Conservation (phyloP, 2,329 filamentous ascomycete species). For the Botrytis fragariae region DNA sequence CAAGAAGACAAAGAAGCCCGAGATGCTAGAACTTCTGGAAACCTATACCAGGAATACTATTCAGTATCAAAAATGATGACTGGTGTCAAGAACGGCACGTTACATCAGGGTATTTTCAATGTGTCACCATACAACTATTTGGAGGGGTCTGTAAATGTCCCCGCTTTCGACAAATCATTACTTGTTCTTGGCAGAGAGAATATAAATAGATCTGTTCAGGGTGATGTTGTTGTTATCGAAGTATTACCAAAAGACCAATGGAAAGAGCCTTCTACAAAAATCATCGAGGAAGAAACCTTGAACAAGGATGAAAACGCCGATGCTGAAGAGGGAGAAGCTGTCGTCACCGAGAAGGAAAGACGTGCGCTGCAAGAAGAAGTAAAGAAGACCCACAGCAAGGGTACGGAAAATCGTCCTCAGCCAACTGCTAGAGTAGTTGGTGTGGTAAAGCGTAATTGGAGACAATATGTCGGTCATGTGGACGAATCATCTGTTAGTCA, state of each 20-base stretch:
- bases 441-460: slow-evolving; percentile 92
- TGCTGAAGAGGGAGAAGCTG: slow-evolving; percentile 67
- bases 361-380: slow-evolving; percentile 89
- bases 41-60: slow-evolving; percentile 85
- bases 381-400: slow-evolving; percentile 76
- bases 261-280: slow-evolving; percentile 93
- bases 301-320: slow-evolving; percentile 95
- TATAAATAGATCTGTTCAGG: slow-evolving; percentile 90
- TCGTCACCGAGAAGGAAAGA: slow-evolving; percentile 87
- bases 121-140: slow-evolving; percentile 98
- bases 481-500: slow-evolving; percentile 81
- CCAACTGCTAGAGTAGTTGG: slow-evolving; percentile 92
- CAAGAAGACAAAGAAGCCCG: slow-evolving; percentile 65
- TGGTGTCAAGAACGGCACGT: slow-evolving; percentile 78
- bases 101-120: slow-evolving; percentile 95
- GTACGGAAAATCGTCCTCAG: slow-evolving; percentile 73
- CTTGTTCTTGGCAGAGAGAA: slow-evolving; percentile 90
- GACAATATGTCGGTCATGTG: slow-evolving; percentile 95
- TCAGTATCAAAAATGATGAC: slow-evolving; percentile 92
- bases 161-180: slow-evolving; percentile 84
- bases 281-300: slow-evolving; percentile 88
- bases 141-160: slow-evolving; percentile 86
- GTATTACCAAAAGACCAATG: slow-evolving; percentile 91
- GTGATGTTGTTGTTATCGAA: slow-evolving; percentile 90
- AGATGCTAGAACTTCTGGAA: slow-evolving; percentile 61